phyloP scores from a whole-genome alignment of 371 early-diverging fungal genomes.

The Rhizomucor pusillus region DNA sequence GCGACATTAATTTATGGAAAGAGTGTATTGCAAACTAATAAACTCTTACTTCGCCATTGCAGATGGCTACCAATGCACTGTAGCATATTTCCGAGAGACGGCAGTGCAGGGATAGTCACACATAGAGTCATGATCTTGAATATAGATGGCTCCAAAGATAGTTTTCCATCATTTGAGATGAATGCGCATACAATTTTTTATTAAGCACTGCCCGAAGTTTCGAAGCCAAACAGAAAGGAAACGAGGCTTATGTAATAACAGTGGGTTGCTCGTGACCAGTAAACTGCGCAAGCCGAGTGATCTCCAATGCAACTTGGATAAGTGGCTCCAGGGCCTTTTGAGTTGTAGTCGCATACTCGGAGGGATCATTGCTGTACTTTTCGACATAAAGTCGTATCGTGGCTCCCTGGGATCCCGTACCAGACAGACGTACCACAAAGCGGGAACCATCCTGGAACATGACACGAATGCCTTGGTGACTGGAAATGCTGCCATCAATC shows the following conservation, averaged over 20 bases:
- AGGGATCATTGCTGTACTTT: constrained; percentile 70
- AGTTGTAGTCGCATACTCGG: constrained; percentile 64
- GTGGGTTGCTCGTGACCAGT: constrained; percentile 92
- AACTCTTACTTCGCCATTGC: too few relatives aligned
- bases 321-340: constrained; percentile 85
- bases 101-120: too few relatives aligned
- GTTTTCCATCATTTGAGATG: too few relatives aligned
- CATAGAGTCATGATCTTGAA: too few relatives aligned
- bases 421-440: constrained; percentile 88
- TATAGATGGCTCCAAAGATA: too few relatives aligned
- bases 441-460: constrained; percentile 90
- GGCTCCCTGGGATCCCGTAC: constrained; percentile 95
- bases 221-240: too few relatives aligned
- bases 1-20: too few relatives aligned
- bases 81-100: too few relatives aligned
- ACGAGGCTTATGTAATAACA: constrained; percentile 91
- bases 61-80: too few relatives aligned
- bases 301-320: constrained; percentile 78
- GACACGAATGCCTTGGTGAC: constrained; percentile 90
- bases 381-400: constrained; percentile 96
- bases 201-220: too few relatives aligned
- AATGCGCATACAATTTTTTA: too few relatives aligned
- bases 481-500: constrained; percentile 83
- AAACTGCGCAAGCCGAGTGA: constrained; percentile 75
- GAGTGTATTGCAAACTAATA: too few relatives aligned